Evolutionary conservation across 2,329 filamentous ascomycete genomes (phyloP), one percentile per base, ranked within the genome.

Genomic region (Camptophora hylomeconis): DNA sequence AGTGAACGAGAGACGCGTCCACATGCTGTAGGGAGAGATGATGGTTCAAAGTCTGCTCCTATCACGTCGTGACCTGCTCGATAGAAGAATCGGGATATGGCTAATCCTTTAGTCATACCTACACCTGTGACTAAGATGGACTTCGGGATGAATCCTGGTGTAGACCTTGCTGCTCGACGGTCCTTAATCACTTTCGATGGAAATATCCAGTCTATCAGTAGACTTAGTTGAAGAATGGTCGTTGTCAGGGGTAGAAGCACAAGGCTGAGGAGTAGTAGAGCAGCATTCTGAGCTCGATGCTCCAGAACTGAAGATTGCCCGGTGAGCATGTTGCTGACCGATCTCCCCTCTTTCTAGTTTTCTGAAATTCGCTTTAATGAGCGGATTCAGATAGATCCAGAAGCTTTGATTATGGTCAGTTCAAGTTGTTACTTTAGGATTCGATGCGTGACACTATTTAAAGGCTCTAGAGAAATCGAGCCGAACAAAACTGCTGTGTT

Each of bases 91-190:
- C 80, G 67, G 4, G 78, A 75, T 6, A 86, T 54, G 0, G 61
- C 56, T 3, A 84, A 60, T 3, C 77, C 79, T 47, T 82, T 80
- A 23, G 69, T 63, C 67, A 81, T 84, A 24, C 72, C 70, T 3
- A 83, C 63, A 2, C 80, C 79, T 0, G 79, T 83, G 22, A 86
- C 66, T 9, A 86, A 63, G 19, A 84, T 57, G 0, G 67, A 78
- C 30, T 61, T 65, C 1, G 56, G 55, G 18, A 52, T 49, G 42
- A 59, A 60, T 5, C 44, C 47, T 2, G 53, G 47, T 32, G 52
- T 45, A 8, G 40, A 37, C 3, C 47, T 43, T 10, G 44, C 42
- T 12, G 35, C 40, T 35, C 46, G 37, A 18, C 46, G 45, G 19
- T 36, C 36, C 5, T 42, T 26, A 23, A 35, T 32, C 9, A 42